Percentiles rank a stretch among this genome's conserved stretches.
Conservation (phyloP, 2,329 filamentous ascomycete species). For the Aspergillus unguis region DNA sequence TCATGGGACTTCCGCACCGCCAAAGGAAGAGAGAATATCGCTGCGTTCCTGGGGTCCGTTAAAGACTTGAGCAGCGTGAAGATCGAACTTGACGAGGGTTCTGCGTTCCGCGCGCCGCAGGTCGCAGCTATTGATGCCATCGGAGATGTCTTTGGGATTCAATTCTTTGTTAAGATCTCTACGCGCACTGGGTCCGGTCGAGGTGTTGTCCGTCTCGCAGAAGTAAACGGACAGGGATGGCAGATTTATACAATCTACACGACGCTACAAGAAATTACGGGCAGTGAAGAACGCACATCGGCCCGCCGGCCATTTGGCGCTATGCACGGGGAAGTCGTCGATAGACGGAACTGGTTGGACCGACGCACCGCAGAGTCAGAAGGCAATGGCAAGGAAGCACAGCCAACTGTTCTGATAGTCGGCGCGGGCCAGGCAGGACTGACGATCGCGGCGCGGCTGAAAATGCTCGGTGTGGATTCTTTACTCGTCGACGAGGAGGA, state of each 20-base stretch:
- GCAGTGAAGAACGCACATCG: slow-evolving; percentile 50
- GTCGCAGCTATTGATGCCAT: slow-evolving; percentile 49
- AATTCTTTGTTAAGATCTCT: slow-evolving; percentile 55
- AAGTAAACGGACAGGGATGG: slow-evolving; percentile 48
- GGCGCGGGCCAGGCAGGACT: slow-evolving; percentile 64
- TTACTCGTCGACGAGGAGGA: slow-evolving; percentile 59
- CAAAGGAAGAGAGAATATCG: slow-evolving; percentile 45
- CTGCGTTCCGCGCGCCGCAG: slow-evolving; percentile 43
- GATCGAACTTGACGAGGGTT: slow-evolving; percentile 39
- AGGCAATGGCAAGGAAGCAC: slow-evolving; percentile 48
- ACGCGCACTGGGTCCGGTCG: slow-evolving; percentile 54
- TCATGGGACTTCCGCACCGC: slow-evolving; percentile 57
- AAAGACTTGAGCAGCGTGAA: slow-evolving; percentile 39
- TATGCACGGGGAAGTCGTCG: slow-evolving; percentile 51
- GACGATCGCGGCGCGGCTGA: slow-evolving; percentile 56
- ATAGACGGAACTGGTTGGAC: slow-evolving; percentile 60
- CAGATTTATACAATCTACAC: slow-evolving; percentile 65
- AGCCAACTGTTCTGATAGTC: slow-evolving; percentile 61
- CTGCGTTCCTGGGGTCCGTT: slow-evolving; percentile 32
- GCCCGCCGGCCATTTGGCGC: slow-evolving; percentile 54
- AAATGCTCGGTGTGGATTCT: slow-evolving; percentile 55
- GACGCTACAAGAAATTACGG: slow-evolving; percentile 53
- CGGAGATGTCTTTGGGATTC: slow-evolving; percentile 52
- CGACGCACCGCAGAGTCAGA: slow-evolving; percentile 48
- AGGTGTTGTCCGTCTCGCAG: slow-evolving; percentile 54